Conservation (phyloP, 305 asterid genomes). For the Fraxinus angustifolia region DNA sequence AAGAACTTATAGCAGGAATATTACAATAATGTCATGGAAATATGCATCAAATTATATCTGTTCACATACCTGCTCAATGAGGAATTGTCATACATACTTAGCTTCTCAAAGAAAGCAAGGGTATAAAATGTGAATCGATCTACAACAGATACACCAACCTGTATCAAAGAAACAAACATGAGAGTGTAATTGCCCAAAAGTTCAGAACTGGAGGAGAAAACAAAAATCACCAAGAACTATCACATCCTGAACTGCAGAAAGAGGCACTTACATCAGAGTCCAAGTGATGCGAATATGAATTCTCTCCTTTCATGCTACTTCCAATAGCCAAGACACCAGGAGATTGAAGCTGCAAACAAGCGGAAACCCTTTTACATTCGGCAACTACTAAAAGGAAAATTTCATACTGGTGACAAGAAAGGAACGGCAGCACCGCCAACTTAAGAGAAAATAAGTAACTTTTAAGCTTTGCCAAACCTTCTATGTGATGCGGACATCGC, state of each 20-base stretch:
- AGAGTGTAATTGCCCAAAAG: constrained; percentile 6
- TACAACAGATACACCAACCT: constrained; percentile 95
- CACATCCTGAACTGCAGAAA: constrained; percentile 7
- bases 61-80: constrained; percentile 70
- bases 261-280: constrained; percentile 72
- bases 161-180: constrained; percentile 25
- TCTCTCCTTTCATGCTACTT: constrained; percentile 97
- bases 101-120: constrained; percentile 92
- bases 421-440: constrained; percentile 8
- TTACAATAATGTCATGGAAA: constrained; percentile 9
- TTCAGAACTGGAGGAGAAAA: constrained; percentile 11
- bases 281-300: constrained; percentile 92
- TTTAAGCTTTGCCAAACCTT: neutral
- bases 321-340: constrained; percentile 96
- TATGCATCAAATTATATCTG: neutral
- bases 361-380: constrained; percentile 1
- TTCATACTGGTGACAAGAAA: constrained; percentile 14
- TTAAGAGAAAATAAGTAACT: neutral
- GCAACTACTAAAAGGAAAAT: neutral
- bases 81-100: constrained; percentile 88
- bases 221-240: constrained; percentile 8
- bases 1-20: neutral
- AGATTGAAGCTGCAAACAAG: constrained; percentile 76
- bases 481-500: too few species aligned
- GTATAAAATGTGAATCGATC: constrained; percentile 90